Evolutionary conservation across 129 eudicot genomes (phyloP).

Genomic region (carrot (Daucus carota)): DNA sequence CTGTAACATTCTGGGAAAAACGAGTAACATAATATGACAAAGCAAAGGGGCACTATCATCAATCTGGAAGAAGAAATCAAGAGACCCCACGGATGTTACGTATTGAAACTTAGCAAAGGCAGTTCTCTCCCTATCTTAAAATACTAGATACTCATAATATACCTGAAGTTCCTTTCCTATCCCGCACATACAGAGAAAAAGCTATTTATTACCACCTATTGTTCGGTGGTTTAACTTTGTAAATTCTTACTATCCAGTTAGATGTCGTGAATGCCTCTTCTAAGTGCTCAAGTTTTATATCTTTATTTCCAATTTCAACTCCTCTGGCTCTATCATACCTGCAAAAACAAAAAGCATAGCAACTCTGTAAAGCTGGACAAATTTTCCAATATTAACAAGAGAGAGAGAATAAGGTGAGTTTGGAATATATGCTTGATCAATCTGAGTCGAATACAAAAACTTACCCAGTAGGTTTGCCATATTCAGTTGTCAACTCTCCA

Average conservation of each 20-base stretch:
- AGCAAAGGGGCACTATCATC: not conserved
- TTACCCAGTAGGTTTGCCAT: slow-evolving; percentile 93
- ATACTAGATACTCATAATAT: slow-evolving; percentile 1
- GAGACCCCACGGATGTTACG: not conserved
- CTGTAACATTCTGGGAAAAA: not conserved
- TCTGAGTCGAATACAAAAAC: slow-evolving; percentile 14
- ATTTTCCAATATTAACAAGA: not conserved
- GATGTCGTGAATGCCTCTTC: slow-evolving; percentile 97
- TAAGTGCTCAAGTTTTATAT: slow-evolving; percentile 76
- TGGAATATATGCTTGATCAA: not conserved
- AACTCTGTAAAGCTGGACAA: not conserved
- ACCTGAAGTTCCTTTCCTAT: slow-evolving; percentile 3
- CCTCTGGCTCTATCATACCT: slow-evolving; percentile 95
- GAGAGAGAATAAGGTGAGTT: not conserved
- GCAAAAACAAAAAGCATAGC: slow-evolving; percentile 13
- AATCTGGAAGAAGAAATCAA: not conserved
- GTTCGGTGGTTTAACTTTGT: slow-evolving; percentile 89
- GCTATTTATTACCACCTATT: slow-evolving; percentile 62
- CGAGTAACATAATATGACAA: not conserved
- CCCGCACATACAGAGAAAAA: slow-evolving; percentile 12
- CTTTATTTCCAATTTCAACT: slow-evolving; percentile 93
- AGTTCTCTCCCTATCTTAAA: slow-evolving; percentile 1
- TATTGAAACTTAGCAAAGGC: not conserved
- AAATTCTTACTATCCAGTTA: slow-evolving; percentile 92
- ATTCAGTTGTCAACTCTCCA: slow-evolving; percentile 91